Evolutionary conservation across 1,139 yeast genomes (phyloP).

Genomic region (Kodamaea derodonti): DNA sequence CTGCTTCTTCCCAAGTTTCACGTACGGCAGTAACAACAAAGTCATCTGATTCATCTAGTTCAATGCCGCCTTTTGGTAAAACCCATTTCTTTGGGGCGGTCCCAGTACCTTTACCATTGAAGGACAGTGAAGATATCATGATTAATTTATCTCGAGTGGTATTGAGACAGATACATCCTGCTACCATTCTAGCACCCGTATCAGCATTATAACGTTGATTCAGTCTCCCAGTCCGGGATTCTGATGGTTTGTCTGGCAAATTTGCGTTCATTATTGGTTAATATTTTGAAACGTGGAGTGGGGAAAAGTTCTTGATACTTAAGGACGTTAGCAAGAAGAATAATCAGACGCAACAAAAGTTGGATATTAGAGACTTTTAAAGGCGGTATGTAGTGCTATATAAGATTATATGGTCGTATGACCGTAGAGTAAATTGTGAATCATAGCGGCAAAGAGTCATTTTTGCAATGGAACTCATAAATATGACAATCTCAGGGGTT

Average conservation of each 20-base stretch:
- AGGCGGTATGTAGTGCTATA: too few relatives aligned
- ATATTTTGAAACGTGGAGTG: slow-evolving; percentile 4
- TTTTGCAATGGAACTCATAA: too few relatives aligned
- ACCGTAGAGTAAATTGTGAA: too few relatives aligned
- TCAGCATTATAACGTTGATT: slow-evolving; percentile 42
- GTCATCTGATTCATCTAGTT: slow-evolving; percentile 69
- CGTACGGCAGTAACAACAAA: slow-evolving; percentile 60
- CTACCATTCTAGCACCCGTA: slow-evolving; percentile 80
- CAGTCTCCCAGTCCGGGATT: slow-evolving; percentile 32
- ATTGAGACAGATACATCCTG: slow-evolving; percentile 82
- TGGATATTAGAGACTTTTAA: too few relatives aligned
- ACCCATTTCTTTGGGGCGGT: slow-evolving; percentile 49
- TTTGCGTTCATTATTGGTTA: slow-evolving; percentile 7
- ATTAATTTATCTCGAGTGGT: slow-evolving; percentile 56
- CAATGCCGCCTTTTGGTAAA: slow-evolving; percentile 95
- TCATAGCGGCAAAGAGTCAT: too few relatives aligned
- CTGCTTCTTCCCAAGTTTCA: slow-evolving; percentile 99
- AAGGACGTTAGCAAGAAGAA: not conserved
- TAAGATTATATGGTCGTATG: too few relatives aligned
- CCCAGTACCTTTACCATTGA: slow-evolving; percentile 35
- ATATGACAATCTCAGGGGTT: too few relatives aligned
- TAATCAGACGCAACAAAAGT: not conserved
- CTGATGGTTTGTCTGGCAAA: slow-evolving; percentile 17
- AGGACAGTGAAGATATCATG: slow-evolving; percentile 71
- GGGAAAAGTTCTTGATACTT: slow-evolving; percentile 2